phyloP scores from a whole-genome alignment of 352 stramenopile genomes.

The Globisporangium middletonii region DNA sequence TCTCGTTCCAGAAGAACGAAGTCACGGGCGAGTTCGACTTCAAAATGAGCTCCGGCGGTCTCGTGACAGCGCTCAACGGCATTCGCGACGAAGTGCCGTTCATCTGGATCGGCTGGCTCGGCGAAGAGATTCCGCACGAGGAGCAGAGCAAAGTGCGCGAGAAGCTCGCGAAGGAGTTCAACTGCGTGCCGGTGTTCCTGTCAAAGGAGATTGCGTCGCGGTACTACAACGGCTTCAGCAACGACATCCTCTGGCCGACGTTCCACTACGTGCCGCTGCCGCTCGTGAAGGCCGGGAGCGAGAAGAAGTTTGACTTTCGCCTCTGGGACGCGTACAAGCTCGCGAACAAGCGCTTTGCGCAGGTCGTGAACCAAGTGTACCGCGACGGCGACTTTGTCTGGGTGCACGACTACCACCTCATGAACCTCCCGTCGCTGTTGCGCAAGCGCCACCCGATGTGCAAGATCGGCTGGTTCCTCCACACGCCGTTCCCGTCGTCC shows the following conservation, averaged over 20 bases:
- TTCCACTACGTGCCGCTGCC: conserved; percentile 90
- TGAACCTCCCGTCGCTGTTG: conserved; percentile 80
- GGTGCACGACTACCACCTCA: conserved; percentile 90
- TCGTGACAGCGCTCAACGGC: conserved; percentile 87
- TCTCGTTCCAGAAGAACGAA: conserved; percentile 85
- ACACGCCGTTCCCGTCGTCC: conserved; percentile 84
- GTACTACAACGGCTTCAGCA: conserved; percentile 92
- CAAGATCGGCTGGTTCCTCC: conserved; percentile 86
- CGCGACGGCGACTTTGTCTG: conserved; percentile 85
- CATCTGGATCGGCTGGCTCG: conserved; percentile 90
- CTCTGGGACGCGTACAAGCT: conserved; percentile 86
- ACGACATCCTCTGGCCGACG: conserved; percentile 89
- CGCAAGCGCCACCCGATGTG: conserved; percentile 66
- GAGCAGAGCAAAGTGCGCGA: conserved; percentile 78
- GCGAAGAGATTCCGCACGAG: conserved; percentile 80
- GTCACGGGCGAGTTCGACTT: conserved; percentile 83
- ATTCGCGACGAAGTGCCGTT: conserved; percentile 87
- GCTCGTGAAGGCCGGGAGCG: conserved; percentile 78
- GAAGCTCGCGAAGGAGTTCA: conserved; percentile 83
- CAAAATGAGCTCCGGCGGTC: conserved; percentile 80
- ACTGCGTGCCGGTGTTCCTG: conserved; percentile 87
- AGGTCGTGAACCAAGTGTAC: conserved; percentile 80
- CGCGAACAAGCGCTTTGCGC: conserved; percentile 81
- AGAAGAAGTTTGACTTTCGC: conserved; percentile 90
- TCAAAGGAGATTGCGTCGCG: conserved; percentile 83